A percentile compares a stretch with the other conserved stretches of the same genome.
phyloP scores from a whole-genome alignment of 371 early-diverging fungal genomes.

The Syncephalastrum monosporum region DNA sequence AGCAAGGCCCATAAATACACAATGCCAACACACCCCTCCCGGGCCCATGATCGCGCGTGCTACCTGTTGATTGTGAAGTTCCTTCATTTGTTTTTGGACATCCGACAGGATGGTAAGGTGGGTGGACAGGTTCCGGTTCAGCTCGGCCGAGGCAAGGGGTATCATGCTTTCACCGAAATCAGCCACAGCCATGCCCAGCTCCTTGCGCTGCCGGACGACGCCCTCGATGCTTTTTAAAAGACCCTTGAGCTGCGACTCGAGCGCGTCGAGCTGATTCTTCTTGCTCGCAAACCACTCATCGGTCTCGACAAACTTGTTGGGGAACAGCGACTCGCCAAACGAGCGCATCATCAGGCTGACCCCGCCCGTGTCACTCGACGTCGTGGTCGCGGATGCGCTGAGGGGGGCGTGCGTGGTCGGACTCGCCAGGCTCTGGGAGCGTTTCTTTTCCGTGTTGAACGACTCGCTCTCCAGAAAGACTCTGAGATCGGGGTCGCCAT shows the following conservation, averaged over 20 bases:
- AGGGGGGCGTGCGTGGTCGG: neutral
- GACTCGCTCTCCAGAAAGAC: constrained; percentile 89
- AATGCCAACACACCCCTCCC: neutral
- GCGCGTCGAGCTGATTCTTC: constrained; percentile 73
- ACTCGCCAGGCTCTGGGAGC: no score
- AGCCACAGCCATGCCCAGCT: constrained; percentile 70
- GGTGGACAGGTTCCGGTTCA: constrained; percentile 62
- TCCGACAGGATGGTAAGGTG: constrained; percentile 67
- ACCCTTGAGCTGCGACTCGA: constrained; percentile 83
- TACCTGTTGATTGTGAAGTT: constrained; percentile 72
- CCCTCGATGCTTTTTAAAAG: constrained; percentile 81
- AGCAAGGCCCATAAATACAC: neutral
- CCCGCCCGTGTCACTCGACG: constrained; percentile 27
- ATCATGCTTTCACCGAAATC: constrained; percentile 87
- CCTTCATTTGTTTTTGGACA: constrained; percentile 78
- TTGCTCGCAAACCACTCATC: constrained; percentile 82
- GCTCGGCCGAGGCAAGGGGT: constrained; percentile 73
- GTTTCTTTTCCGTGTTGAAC: constrained; percentile 56
- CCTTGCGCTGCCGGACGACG: constrained; percentile 80
- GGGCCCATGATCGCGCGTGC: neutral
- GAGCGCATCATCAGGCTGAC: constrained; percentile 43
- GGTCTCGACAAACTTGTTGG: constrained; percentile 45
- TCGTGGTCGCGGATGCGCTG: neutral
- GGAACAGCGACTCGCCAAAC: constrained; percentile 47
- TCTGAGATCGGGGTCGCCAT: constrained; percentile 80